Conservation (phyloP, 331 rosid genomes). For the Quercus phellos region DNA sequence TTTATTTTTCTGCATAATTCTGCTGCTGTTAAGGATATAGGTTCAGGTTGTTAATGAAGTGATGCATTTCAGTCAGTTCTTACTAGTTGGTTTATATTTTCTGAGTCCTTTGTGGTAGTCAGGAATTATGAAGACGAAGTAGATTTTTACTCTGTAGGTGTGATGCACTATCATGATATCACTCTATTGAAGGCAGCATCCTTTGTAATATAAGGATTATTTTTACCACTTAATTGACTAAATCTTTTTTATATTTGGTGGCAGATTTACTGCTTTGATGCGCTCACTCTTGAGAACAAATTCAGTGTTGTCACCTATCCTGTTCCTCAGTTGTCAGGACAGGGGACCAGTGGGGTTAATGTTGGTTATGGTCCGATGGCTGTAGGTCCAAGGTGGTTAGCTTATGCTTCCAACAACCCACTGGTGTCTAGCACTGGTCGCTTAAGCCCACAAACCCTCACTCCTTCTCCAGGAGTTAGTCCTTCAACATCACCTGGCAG, state of each 20-base stretch:
- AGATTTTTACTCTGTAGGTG: background rate
- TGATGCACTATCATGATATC: background rate
- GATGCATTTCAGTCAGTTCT: background rate
- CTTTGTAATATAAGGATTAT: background rate
- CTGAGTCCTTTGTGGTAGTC: background rate
- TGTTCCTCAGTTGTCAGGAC: conserved; percentile 73
- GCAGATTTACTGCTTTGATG: conserved; percentile 95
- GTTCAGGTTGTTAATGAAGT: background rate
- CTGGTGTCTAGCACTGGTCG: conserved; percentile 55
- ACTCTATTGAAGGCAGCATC: background rate
- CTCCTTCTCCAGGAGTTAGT: conserved; percentile 64
- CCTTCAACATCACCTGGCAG: conserved; percentile 75
- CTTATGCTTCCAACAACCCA: conserved; percentile 73
- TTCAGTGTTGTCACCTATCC: conserved; percentile 84
- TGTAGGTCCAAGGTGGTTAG: conserved; percentile 97
- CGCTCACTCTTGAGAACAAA: conserved; percentile 65
- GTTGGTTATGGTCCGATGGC: conserved; percentile 93
- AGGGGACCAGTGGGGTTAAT: conserved; percentile 62
- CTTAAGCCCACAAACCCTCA: conserved; percentile 67
- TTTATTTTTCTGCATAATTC: background rate
- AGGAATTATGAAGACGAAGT: background rate
- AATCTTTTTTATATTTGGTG: conserved; percentile 19
- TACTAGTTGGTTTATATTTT: background rate
- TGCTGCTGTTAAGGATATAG: background rate
- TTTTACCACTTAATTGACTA: background rate